Evolutionary conservation across 2,329 filamentous ascomycete genomes (phyloP), one percentile per base, ranked within the genome.

Genomic region (Diaporthe eres): DNA sequence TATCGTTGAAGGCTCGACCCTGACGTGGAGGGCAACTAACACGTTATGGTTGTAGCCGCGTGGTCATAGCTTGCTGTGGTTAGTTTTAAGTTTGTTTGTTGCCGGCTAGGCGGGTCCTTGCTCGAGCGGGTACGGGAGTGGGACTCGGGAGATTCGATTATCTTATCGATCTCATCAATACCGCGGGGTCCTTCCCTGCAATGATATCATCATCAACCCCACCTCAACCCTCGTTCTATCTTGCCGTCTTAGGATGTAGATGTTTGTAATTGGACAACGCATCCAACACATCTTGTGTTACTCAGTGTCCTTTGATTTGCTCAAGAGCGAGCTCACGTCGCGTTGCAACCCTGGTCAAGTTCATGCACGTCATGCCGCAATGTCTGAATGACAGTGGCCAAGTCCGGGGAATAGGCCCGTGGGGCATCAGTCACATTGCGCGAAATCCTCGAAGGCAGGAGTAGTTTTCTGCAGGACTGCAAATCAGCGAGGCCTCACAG

Each of bases 161-260:
- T 70, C 65, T 70, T 55, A 70, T 55, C 65, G 65, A 70, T 70
- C 65, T 70, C 22, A 70, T 70, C 49, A 7, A 2, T 0, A 6
- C 15, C 34, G 65, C 65, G 65, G 65, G 49, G 65, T 22, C 17
- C 13, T 55, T 31, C 65, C 49, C 34, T 42, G 49, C 49, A 53
- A 55, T 70, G 65, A 55, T 70, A 70, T 70, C 65, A 70, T 70
- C n/a, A 2, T 39, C n/a, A 10, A 42, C 65, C 47, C 65, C 65
- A 68, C 47, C 3, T 12, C 47, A 53, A 12, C 10, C n/a, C 28
- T 34, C 15, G 44, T 15, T 53, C 6, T n/a, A 19, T 25, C 60
- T 47, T 47, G 13, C 25, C 60, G n/a, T 63, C 37, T 44, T 39
- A 22, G 25, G 60, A 31, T 39, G 39, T 34, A 5, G 49, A 34